Conservation (phyloP, 208 protist genomes). For the Crithidia mellificae region DNA sequence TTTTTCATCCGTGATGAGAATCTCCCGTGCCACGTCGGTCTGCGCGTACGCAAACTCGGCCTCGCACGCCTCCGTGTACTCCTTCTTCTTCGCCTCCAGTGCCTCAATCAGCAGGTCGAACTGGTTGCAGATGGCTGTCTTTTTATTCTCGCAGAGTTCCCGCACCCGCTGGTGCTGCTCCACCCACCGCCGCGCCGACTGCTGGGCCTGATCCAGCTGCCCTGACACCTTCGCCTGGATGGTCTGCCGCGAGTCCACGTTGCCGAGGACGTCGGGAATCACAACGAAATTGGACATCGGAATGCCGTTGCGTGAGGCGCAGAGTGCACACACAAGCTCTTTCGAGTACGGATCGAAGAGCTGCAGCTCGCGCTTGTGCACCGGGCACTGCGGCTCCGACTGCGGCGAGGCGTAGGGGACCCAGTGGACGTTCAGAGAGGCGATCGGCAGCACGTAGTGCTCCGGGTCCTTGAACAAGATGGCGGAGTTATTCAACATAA, state of each 20-base stretch:
- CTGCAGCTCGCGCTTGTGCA: conserved; percentile 78
- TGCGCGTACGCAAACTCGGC: conserved; percentile 67
- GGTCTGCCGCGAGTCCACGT: conserved; percentile 56
- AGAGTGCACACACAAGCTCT: conserved; percentile 79
- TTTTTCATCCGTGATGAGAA: conserved; percentile 79
- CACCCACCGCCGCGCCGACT: conserved; percentile 61
- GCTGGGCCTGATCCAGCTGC: conserved; percentile 61
- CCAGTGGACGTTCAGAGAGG: conserved; percentile 74
- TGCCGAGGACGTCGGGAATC: conserved; percentile 75
- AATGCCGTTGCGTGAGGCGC: conserved; percentile 47
- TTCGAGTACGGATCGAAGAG: conserved; percentile 81
- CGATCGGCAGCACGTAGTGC: conserved; percentile 69
- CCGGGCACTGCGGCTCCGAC: conserved; percentile 75
- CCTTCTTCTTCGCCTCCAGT: conserved; percentile 65
- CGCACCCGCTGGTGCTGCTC: conserved; percentile 78
- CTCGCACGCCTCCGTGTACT: conserved; percentile 79
- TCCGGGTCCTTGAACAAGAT: conserved; percentile 75
- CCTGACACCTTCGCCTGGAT: conserved; percentile 59
- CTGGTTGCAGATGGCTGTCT: conserved; percentile 69
- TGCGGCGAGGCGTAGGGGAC: conserved; percentile 59
- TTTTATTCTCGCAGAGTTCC: conserved; percentile 62
- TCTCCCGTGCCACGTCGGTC: conserved; percentile 68
- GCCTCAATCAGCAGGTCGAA: conserved; percentile 78
- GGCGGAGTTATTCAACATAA: conserved; percentile 60
- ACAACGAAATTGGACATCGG: conserved; percentile 56